Evolutionary conservation across 352 stramenopile genomes (phyloP).

Genomic region (Globisporangium cylindrosporum): DNA sequence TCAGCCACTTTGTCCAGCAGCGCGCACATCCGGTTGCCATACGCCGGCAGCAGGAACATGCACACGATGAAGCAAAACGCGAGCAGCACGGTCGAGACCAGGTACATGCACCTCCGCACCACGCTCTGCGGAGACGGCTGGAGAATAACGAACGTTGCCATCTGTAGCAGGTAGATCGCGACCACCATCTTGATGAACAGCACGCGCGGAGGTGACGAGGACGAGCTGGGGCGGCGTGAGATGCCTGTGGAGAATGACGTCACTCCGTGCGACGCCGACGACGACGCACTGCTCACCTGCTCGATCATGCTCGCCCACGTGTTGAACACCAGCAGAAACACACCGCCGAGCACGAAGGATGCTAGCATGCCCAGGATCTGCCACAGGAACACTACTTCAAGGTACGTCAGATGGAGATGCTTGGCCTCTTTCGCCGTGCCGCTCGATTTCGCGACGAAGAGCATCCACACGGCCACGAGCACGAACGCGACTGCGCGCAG

Average conservation of each 20-base stretch:
- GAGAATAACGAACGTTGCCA: constrained; percentile 41
- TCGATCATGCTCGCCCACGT: constrained; percentile 69
- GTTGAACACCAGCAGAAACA: constrained; percentile 64
- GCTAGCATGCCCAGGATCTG: constrained; percentile 43
- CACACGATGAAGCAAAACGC: constrained; percentile 48
- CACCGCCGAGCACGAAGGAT: constrained; percentile 40
- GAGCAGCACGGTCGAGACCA: constrained; percentile 45
- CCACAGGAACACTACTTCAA: constrained; percentile 56
- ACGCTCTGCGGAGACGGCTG: constrained; percentile 23
- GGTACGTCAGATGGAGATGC: constrained; percentile 57
- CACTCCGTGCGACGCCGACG: background rate
- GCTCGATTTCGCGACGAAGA: constrained; percentile 35
- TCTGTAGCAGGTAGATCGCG: constrained; percentile 45
- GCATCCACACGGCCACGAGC: constrained; percentile 53
- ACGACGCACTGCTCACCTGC: constrained; percentile 30
- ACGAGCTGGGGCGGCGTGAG: constrained; percentile 2
- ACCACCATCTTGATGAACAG: constrained; percentile 58
- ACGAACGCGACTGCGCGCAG: constrained; percentile 47
- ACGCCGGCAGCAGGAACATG: constrained; percentile 48
- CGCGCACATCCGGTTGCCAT: constrained; percentile 49
- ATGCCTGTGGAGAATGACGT: constrained; percentile 2
- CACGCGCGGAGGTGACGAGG: constrained; percentile 30
- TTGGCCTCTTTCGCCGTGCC: constrained; percentile 33
- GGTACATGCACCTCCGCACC: constrained; percentile 39
- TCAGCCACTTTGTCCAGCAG: constrained; percentile 58